Percentiles rank a stretch among this genome's conserved stretches.
Evolutionary conservation across 2,329 filamentous ascomycete genomes (phyloP).

Genomic region (Lithohypha guttulata): DNA sequence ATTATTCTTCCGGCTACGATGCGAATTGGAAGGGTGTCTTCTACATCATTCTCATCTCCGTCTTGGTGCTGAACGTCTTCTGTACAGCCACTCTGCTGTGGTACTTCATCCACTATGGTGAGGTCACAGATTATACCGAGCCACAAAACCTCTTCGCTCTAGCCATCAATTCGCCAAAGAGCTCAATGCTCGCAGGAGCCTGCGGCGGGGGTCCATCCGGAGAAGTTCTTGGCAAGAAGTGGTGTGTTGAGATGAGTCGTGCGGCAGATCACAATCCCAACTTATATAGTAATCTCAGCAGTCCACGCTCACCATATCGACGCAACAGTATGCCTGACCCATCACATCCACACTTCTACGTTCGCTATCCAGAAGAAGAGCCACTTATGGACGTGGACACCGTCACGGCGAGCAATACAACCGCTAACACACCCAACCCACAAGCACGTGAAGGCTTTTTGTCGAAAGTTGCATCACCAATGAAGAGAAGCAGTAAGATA

Average conservation of each 20-base stretch:
- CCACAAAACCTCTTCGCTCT: slow-evolving; percentile 64
- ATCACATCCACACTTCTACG: slow-evolving; percentile 16
- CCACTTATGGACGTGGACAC: not conserved
- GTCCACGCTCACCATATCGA: not conserved
- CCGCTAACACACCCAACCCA: not conserved
- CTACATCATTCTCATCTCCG: slow-evolving; percentile 52
- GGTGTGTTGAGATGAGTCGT: slow-evolving; percentile 36
- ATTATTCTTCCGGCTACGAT: slow-evolving; percentile 59
- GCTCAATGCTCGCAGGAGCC: slow-evolving; percentile 40
- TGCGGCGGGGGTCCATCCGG: slow-evolving; percentile 47
- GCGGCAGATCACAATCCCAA: slow-evolving; percentile 28
- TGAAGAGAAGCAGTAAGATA: not conserved
- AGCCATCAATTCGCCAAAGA: slow-evolving; percentile 54
- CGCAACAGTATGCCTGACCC: not conserved
- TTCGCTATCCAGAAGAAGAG: slow-evolving; percentile 12
- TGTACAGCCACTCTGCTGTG: slow-evolving; percentile 54
- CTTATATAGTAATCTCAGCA: not conserved
- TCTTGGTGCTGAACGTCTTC: slow-evolving; percentile 57
- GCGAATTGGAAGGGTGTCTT: slow-evolving; percentile 54
- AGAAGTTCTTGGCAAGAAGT: slow-evolving; percentile 37
- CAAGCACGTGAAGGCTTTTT: not conserved
- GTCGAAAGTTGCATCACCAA: not conserved
- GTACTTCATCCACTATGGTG: slow-evolving; percentile 35
- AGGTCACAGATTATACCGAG: slow-evolving; percentile 70
- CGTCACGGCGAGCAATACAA: not conserved